Evolutionary conservation across 768 basidiomycete genomes (phyloP).

Genomic region (Amylocystis lapponica): DNA sequence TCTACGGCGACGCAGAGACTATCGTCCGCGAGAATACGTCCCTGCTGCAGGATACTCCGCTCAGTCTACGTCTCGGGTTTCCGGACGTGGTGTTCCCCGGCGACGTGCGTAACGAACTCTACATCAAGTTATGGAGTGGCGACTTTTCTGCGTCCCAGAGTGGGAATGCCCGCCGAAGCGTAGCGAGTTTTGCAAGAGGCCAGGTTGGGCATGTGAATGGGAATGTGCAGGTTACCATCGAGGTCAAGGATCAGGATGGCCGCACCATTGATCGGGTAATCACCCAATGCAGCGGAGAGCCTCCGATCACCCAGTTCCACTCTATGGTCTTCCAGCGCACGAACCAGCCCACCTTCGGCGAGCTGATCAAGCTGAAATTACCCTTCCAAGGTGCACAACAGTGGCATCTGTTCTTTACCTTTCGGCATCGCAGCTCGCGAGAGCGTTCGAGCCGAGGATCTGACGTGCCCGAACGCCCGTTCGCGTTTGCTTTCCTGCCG

Average conservation of each 20-base stretch:
- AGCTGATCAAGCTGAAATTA: slow-evolving; percentile 84
- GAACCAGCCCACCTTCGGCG: slow-evolving; percentile 87
- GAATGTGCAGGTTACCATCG: slow-evolving; percentile 87
- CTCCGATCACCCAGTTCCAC: slow-evolving; percentile 70
- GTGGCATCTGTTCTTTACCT: slow-evolving; percentile 94
- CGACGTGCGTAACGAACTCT: slow-evolving; percentile 88
- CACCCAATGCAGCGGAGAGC: slow-evolving; percentile 82
- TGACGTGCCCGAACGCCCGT: slow-evolving; percentile 63
- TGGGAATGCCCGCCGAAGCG: slow-evolving; percentile 46
- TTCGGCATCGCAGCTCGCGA: slow-evolving; percentile 63
- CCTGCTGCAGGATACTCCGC: slow-evolving; percentile 72
- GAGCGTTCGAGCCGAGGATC: slow-evolving; percentile 37
- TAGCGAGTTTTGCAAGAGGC: slow-evolving; percentile 54
- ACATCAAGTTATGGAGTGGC: slow-evolving; percentile 94
- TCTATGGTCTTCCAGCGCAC: slow-evolving; percentile 90
- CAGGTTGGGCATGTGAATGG: slow-evolving; percentile 48
- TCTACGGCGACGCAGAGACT: slow-evolving; percentile 73
- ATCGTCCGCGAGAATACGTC: slow-evolving; percentile 83
- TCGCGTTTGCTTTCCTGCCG: slow-evolving; percentile 91
- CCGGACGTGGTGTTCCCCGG: slow-evolving; percentile 95
- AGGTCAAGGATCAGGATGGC: slow-evolving; percentile 75
- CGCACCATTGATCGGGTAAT: slow-evolving; percentile 63
- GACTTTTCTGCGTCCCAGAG: slow-evolving; percentile 63
- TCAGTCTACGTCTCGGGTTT: slow-evolving; percentile 85
- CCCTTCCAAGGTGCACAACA: slow-evolving; percentile 60